A percentile compares a stretch with the other conserved stretches of the same genome.
These are phyloP conservation scores for Emericellopsis terricola DNA, from an alignment of 495 filamentous ascomycete genomes.

Conservation along the genomic window DNA sequence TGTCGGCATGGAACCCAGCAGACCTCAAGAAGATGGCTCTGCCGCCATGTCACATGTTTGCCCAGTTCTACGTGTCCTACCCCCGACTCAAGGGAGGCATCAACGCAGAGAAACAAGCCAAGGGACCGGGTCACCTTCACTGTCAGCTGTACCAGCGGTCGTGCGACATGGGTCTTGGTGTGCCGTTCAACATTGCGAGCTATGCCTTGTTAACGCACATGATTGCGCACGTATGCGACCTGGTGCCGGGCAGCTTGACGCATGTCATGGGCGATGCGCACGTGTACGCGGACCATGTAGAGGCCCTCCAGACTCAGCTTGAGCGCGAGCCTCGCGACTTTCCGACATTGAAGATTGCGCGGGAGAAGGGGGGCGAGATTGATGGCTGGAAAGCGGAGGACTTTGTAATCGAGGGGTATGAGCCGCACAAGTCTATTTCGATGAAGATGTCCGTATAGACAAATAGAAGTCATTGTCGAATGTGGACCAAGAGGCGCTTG, in stretches of 20 bases:
- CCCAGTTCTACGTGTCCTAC: conserved; percentile 90
- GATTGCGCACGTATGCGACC: conserved; percentile 68
- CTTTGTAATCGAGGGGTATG: conserved; percentile 74
- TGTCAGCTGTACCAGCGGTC: conserved; percentile 85
- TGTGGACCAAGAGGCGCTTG: no score
- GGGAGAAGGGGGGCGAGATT: conserved; percentile 45
- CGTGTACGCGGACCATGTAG: conserved; percentile 85
- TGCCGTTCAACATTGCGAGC: conserved; percentile 92
- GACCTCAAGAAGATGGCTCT: conserved; percentile 83
- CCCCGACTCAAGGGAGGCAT: conserved; percentile 20
- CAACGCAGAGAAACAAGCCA: conserved; percentile 14
- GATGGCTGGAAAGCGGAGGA: conserved; percentile 84
- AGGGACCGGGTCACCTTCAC: conserved; percentile 47
- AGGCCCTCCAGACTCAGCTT: conserved; percentile 66
- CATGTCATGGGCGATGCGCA: conserved; percentile 96
- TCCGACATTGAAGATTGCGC: conserved; percentile 52
- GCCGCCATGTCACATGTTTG: conserved; percentile 97
- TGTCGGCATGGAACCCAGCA: conserved; percentile 83
- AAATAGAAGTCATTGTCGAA: no score
- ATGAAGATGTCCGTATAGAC: conserved; percentile 94
- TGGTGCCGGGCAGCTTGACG: conserved; percentile 68
- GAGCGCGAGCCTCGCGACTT: conserved; percentile 65
- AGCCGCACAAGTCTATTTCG: conserved; percentile 72
- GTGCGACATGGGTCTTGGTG: conserved; percentile 92
- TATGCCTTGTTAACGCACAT: conserved; percentile 91